Base-by-base conservation (phyloP, 305 asterid species). In the Ilex paraguariensis region DNA sequence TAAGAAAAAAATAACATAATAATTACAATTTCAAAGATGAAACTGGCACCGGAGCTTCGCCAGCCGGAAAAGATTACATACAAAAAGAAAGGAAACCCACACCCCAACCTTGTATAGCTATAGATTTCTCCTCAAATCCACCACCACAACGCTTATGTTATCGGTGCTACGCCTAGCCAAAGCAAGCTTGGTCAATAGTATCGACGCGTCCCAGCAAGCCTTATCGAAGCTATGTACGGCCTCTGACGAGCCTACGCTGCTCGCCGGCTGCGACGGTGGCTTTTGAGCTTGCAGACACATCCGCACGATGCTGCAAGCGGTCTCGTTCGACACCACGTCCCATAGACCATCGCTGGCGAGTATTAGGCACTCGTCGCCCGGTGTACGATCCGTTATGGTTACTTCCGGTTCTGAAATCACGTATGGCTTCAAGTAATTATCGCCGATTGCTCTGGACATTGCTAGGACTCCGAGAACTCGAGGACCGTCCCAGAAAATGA, bases 381-480 rank as follows among this genome's bases (percentile, higher is more conserved):
- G 65, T 45, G 84, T 65, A 3, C 96, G 75, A 11, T 85, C 88
- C 0, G 85, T 84, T 2, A 92, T 55, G 0, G 93, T 87, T 31
- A 92, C 95, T 73, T 92, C 97, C 65, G 97, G 97, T 30, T 86
- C 91, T 10, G 95, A 68, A 54, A 83, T 91, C 64, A 91, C 96
- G 55, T 70, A 92, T 2, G 98, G 97, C 68, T 92, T 92, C 71
- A 89, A 60, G 52, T 89, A 92, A 70, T 83, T 84, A 28, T 92
- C 98, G 8, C 98, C 92, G 9, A 90, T 92, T 5, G 98, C 97
- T 9, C 96, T 74, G 3, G 98, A 92, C 98, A 92, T 92, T 39
- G 97, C 98, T 3, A 92, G 36, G n/a, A 92, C 94, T 16, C 97
- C 96, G 5, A 92, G 86, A 28, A 92, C 98, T 46, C 97, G 71